Evolutionary conservation across 768 basidiomycete species (phyloP).

Genomic region (Ramaria sp.): DNA sequence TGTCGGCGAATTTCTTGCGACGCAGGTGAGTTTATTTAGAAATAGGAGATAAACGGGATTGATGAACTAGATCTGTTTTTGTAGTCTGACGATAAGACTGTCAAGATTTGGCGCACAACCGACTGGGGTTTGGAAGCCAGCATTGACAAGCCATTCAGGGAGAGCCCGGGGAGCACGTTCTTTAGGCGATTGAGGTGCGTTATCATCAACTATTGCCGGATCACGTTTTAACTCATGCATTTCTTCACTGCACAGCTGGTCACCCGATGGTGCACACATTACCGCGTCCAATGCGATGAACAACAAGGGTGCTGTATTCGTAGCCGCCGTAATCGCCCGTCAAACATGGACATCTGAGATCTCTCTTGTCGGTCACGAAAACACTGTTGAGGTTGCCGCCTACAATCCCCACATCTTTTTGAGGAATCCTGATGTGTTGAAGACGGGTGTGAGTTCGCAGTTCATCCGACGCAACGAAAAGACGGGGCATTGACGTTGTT

Average conservation of each 20-base stretch:
- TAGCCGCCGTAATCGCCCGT: conserved; percentile 89
- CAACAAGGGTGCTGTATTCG: conserved; percentile 91
- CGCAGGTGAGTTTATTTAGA: conserved; percentile 28
- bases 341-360: conserved; percentile 87
- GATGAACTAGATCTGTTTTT: background rate
- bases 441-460: background rate
- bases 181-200: conserved; percentile 77
- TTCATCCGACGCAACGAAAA: no score
- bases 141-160: conserved; percentile 83
- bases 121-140: conserved; percentile 85
- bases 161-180: conserved; percentile 91
- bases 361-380: conserved; percentile 92
- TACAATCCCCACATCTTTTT: conserved; percentile 96
- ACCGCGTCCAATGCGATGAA: conserved; percentile 97
- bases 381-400: conserved; percentile 88
- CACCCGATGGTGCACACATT: conserved; percentile 97
- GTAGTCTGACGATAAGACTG: conserved; percentile 90
- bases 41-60: no score
- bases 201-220: conserved; percentile 1
- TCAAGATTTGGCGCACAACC: conserved; percentile 92
- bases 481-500: background rate
- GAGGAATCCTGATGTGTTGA: conserved; percentile 43
- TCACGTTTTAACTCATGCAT: background rate
- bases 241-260: conserved; percentile 56
- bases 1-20: conserved; percentile 95